Conservation (phyloP, 371 early-diverging fungal genomes). For the Thermomucor indicae-seudaticae region DNA sequence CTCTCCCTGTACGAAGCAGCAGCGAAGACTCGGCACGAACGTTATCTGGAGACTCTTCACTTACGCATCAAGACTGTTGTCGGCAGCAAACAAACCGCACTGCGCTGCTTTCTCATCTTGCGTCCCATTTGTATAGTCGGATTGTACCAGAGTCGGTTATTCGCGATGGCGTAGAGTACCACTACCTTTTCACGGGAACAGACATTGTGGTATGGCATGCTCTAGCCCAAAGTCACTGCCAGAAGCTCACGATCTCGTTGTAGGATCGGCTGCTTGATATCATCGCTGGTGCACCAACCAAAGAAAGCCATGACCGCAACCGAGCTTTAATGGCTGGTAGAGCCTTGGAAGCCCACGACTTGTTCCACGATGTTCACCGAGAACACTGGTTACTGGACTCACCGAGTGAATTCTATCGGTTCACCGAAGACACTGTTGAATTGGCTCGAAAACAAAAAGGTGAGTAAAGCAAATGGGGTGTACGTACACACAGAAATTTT, state of each 20-base stretch:
- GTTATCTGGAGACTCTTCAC: slow-evolving; percentile 1
- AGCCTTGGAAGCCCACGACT: slow-evolving; percentile 74
- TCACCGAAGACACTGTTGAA: slow-evolving; percentile 43
- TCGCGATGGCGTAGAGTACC: slow-evolving; percentile 77
- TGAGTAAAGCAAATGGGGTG: neutral
- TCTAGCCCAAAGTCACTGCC: neutral
- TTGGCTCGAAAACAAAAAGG: neutral
- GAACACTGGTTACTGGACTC: slow-evolving; percentile 76
- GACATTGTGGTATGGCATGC: slow-evolving; percentile 68
- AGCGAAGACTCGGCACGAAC: too few species aligned
- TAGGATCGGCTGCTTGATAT: slow-evolving; percentile 58
- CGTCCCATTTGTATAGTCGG: slow-evolving; percentile 57
- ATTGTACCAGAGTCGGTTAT: slow-evolving; percentile 41
- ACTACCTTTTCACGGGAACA: slow-evolving; percentile 72
- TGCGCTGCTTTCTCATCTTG: slow-evolving; percentile 76
- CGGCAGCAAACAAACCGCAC: too few species aligned
- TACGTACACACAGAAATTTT: neutral
- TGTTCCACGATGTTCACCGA: slow-evolving; percentile 85
- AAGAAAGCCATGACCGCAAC: slow-evolving; percentile 61
- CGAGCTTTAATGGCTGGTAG: slow-evolving; percentile 79
- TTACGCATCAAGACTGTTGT: too few species aligned
- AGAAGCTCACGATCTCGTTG: neutral
- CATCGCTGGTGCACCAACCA: slow-evolving; percentile 40
- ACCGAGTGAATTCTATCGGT: slow-evolving; percentile 71
- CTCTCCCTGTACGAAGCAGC: too few species aligned